Base-by-base conservation (phyloP, 2,329 filamentous ascomycete species). In the Aureobasidium sp. region DNA sequence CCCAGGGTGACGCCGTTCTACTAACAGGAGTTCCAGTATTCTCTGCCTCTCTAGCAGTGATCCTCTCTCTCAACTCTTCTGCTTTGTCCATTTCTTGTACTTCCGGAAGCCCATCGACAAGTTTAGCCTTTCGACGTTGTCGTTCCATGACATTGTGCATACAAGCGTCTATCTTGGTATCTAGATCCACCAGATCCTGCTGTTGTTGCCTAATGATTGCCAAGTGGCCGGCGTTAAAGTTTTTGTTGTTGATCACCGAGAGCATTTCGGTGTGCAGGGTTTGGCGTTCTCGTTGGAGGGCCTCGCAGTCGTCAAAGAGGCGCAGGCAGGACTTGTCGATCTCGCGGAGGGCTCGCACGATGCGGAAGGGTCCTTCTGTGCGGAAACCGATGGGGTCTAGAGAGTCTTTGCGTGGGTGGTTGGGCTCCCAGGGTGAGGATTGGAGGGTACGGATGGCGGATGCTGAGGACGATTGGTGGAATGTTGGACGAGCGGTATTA, bases 41-140 rank as follows among this genome's bases (percentile, higher is more conserved):
- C n/a, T 42, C 35, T 19, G 42, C 44, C 15, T 39, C 54, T 19
- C 54, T 39, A 1, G n/a, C 54, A 14, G n/a, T 33, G 15, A 39
- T 17, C 7, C 19, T 35, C 19, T 47, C 31, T 14, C 37, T 59
- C 54, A 48, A 19, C 5, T 59, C 40, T 27, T 59, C 54, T 31
- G 29, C 44, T 19, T 35, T 60, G 11, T 60, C 57, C 33, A 60
- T 40, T n/a, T 60, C 57, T 27, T 60, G 57, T 2, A 60, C 11
- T 11, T 60, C 45, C 7, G 57, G 44, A 5, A 60, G 24, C n/a
- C 57, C 45, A 19, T 60, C 57, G 2, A 60, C 57, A 9, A 60
- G 45, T 22, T 60, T 31, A 1, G 31, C 42, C n/a, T 60, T 60
- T 15, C 35, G 19, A 3, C 57, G 31, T 17, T 60, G 57, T 12